Percentiles rank a stretch among this genome's conserved stretches.
Evolutionary conservation across 768 basidiomycete genomes (phyloP).

Genomic region (Podaxis sp.): DNA sequence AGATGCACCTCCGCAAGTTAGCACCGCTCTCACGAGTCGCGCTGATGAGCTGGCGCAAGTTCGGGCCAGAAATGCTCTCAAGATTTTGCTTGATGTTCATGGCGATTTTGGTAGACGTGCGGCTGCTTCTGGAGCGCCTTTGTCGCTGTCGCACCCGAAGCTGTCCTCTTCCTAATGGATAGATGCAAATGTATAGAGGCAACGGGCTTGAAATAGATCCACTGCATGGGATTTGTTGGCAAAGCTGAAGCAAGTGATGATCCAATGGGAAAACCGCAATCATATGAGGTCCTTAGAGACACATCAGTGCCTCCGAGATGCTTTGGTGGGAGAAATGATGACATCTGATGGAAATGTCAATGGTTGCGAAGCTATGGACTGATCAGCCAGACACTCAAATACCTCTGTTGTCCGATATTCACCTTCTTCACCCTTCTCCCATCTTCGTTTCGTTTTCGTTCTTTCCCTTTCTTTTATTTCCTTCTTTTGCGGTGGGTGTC

Average conservation of each 20-base stretch:
- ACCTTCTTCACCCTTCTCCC: conserved; percentile 27
- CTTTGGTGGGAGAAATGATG: conserved; percentile 31
- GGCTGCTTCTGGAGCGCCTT: conserved; percentile 36
- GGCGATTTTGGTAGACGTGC: conserved; percentile 80
- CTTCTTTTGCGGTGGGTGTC: conserved; percentile 44
- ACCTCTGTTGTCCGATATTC: conserved; percentile 18
- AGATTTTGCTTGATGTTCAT: conserved; percentile 86
- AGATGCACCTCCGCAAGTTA: conserved; percentile 62
- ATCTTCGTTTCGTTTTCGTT: conserved; percentile 43
- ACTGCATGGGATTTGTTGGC: conserved; percentile 18
- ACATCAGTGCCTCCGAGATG: conserved; percentile 21
- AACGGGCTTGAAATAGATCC: conserved; percentile 18
- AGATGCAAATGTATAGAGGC: conserved; percentile 17
- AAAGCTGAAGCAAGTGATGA: conserved; percentile 17
- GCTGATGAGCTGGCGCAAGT: conserved; percentile 85
- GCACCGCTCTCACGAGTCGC: conserved; percentile 68
- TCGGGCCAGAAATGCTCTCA: conserved; percentile 92
- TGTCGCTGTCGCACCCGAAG: conserved; percentile 41
- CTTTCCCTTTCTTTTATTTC: conserved; percentile 37
- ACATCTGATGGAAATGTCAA: conserved; percentile 29
- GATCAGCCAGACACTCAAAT: conserved; percentile 35
- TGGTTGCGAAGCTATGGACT: conserved; percentile 36
- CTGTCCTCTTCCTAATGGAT: conserved; percentile 29
- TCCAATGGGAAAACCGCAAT: conserved; percentile 20
- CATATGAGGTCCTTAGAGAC: conserved; percentile 17